phyloP scores from a whole-genome alignment of 345 rosid species.

The Erysimum cheiranthoides region DNA sequence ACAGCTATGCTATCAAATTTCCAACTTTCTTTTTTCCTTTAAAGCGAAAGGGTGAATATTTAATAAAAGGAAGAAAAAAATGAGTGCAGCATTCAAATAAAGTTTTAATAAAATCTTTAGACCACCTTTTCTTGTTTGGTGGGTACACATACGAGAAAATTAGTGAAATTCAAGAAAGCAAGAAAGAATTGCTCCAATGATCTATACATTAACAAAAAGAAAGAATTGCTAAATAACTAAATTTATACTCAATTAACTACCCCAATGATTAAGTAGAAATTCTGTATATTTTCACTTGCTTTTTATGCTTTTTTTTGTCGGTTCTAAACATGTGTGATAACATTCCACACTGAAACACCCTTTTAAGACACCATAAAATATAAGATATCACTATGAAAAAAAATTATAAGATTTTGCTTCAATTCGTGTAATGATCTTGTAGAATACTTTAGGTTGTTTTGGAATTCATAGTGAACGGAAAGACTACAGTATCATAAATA shows the following conservation, averaged over 20 bases:
- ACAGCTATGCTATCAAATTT: constrained; percentile 22
- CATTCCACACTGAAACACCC: background rate
- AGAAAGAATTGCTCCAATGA: constrained; percentile 26
- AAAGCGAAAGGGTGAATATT: constrained; percentile 43
- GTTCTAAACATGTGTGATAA: constrained; percentile 14
- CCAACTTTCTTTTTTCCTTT: constrained; percentile 40
- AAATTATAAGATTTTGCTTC: background rate
- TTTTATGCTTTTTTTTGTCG: background rate
- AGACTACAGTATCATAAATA: background rate
- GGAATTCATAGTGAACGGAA: background rate
- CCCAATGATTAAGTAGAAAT: constrained; percentile 32
- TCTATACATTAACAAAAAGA: constrained; percentile 16
- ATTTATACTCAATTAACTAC: constrained; percentile 7
- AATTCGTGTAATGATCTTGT: constrained; percentile 12
- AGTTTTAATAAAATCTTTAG: constrained; percentile 42
- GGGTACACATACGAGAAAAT: constrained; percentile 46
- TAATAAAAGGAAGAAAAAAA: constrained; percentile 32
- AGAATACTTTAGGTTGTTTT: background rate
- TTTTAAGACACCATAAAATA: constrained; percentile 6
- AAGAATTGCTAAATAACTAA: constrained; percentile 4
- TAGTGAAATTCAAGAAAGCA: constrained; percentile 38
- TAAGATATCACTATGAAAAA: background rate
- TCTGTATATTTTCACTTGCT: constrained; percentile 18
- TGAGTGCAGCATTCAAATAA: constrained; percentile 46
- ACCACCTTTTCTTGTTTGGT: constrained; percentile 46